Percentiles rank a stretch among this genome's conserved stretches.
These are phyloP conservation scores for Trametes pubescens DNA, from an alignment of 1,284 basidiomycete genomes.

Conservation along the genomic window DNA sequence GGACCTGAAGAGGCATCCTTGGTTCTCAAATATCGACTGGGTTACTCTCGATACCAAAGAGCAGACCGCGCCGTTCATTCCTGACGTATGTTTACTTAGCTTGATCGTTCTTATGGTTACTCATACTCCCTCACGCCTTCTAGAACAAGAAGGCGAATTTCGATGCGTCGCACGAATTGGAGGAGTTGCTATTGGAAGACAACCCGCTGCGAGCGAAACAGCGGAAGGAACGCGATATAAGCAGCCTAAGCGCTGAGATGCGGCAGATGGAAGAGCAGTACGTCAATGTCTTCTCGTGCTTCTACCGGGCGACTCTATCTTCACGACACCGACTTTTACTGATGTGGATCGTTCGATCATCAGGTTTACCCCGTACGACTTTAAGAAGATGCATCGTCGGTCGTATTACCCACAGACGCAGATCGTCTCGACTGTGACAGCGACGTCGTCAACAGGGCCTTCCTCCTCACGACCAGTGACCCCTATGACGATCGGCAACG, in stretches of 20 bases:
- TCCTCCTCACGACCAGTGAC: constrained; percentile 56
- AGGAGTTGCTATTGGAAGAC: constrained; percentile 95
- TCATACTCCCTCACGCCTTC: background rate
- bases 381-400: constrained; percentile 83
- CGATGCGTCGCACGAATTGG: constrained; percentile 98
- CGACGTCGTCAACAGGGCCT: constrained; percentile 53
- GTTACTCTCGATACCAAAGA: constrained; percentile 83
- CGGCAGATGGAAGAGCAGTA: constrained; percentile 98
- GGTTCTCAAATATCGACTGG: constrained; percentile 93
- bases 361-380: constrained; percentile 85
- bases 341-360: constrained; percentile 3
- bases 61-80: constrained; percentile 87
- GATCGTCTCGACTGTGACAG: constrained; percentile 56
- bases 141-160: constrained; percentile 98
- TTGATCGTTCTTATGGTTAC: constrained; percentile 7
- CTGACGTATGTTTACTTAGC: constrained; percentile 71
- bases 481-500: constrained; percentile 45
- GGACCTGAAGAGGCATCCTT: constrained; percentile 83
- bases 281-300: constrained; percentile 43
- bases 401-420: constrained; percentile 86
- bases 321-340: background rate
- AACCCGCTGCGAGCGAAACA: constrained; percentile 96
- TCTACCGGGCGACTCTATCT: constrained; percentile 13
- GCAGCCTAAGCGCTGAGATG: constrained; percentile 88
- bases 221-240: constrained; percentile 87